These are phyloP conservation scores for Pistacia atlantica DNA, from an alignment of 345 rosid genomes.

Conservation along the genomic window DNA sequence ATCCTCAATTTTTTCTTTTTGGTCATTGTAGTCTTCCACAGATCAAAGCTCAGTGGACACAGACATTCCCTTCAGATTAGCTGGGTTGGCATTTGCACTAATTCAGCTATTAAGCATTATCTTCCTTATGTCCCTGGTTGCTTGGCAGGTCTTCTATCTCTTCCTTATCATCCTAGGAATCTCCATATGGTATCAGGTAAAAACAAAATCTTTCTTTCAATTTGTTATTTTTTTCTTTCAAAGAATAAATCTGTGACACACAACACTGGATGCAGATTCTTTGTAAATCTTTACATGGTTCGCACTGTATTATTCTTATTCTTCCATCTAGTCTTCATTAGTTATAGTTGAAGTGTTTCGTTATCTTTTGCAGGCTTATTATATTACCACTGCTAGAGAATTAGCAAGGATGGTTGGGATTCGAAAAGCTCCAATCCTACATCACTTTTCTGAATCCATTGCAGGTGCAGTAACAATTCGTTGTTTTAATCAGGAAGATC, in stretches of 20 bases:
- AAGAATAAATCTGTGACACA: background rate
- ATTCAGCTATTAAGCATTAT: slow-evolving; percentile 70
- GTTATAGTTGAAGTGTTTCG: background rate
- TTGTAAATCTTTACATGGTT: background rate
- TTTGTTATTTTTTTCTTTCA: background rate
- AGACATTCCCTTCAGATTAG: slow-evolving; percentile 76
- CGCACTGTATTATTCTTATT: background rate
- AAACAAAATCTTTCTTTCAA: background rate
- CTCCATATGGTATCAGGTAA: slow-evolving; percentile 69
- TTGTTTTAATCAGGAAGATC: slow-evolving; percentile 68
- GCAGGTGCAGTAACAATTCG: slow-evolving; percentile 74
- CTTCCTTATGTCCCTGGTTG: slow-evolving; percentile 60
- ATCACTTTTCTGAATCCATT: slow-evolving; percentile 84
- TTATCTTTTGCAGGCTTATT: slow-evolving; percentile 61
- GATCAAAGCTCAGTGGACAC: slow-evolving; percentile 79
- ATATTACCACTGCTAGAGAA: slow-evolving; percentile 84
- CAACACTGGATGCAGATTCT: background rate
- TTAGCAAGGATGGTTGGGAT: slow-evolving; percentile 83
- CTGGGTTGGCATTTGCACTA: slow-evolving; percentile 74
- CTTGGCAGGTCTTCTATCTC: slow-evolving; percentile 66
- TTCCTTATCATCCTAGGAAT: slow-evolving; percentile 57
- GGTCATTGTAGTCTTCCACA: slow-evolving; percentile 56
- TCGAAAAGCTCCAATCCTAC: slow-evolving; percentile 77
- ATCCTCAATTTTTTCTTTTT: background rate
- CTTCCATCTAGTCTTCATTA: background rate